Evolutionary conservation across 2,329 filamentous ascomycete species (phyloP), one percentile per base, ranked within the genome.

Genomic region (Cladorrhinum sp.): DNA sequence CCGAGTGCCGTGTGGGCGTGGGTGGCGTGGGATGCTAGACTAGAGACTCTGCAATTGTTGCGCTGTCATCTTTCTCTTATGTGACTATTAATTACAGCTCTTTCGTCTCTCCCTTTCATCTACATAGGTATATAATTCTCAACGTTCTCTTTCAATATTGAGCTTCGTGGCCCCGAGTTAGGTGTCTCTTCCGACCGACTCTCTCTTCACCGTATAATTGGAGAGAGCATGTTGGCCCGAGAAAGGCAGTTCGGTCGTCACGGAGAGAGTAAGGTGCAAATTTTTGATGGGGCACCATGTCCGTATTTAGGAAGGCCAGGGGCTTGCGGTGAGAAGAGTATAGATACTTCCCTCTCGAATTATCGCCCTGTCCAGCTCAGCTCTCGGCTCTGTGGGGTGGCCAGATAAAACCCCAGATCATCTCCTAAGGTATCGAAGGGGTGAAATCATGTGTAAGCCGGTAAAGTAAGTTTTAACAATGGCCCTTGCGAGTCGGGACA

Each of bases 201-300:
- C 41, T 22, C 3, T 45, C 41, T 22, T 45, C 41, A 45, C 41
- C 41, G 41, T 45, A 45, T 45, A 45, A 45, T 45, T n/a, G n/a
- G n/a, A 22, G n/a, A 12, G 41, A 45, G 16, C 41, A 45, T n/a
- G 41, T 45, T 45, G 41, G 36, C 38, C 18, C 38, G 6, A 50
- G 27, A 22, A 24, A 18, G 38, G 16, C n/a, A 23, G 18, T 49
- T 32, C 12, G 22, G 13, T 25, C 38, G n/a, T 57, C 22, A 22
- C 23, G 45, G 23, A 12, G 54, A n/a, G 18, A 23, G 24, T 48
- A 50, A 27, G 55, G 18, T 50, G 55, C 55, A 59, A 56, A 59
- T 54, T 55, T 59, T 59, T 59, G 57, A 59, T 59, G 57, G 57
- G 41, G 50, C 57, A 54, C 57, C 36, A 57, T 36, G 24, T 29